Evolutionary conservation across 2,329 filamentous ascomycete genomes (phyloP).

Genomic region (Colletotrichum sp.): DNA sequence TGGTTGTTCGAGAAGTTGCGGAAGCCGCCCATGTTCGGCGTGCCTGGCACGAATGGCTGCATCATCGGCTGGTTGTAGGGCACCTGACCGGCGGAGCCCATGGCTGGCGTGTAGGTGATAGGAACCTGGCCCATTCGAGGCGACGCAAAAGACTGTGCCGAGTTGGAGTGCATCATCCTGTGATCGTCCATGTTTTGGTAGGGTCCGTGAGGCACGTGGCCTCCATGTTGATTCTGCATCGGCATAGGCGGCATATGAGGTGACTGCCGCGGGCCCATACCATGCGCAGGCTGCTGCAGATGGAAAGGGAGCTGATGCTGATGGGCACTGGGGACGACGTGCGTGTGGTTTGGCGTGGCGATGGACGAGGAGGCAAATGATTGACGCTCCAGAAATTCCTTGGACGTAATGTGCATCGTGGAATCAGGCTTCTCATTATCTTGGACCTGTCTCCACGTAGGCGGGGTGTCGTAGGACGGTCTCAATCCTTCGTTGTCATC

Average conservation of each 20-base stretch:
- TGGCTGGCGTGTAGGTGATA: slow-evolving; percentile 71
- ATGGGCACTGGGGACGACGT: slow-evolving; percentile 76
- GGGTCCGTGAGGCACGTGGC: slow-evolving; percentile 66
- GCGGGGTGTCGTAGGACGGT: slow-evolving; percentile 81
- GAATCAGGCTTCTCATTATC: slow-evolving; percentile 72
- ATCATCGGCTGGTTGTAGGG: slow-evolving; percentile 76
- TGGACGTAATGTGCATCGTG: slow-evolving; percentile 71
- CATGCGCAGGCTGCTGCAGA: slow-evolving; percentile 75
- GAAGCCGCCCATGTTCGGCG: slow-evolving; percentile 72
- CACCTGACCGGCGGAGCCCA: slow-evolving; percentile 73
- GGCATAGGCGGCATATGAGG: slow-evolving; percentile 81
- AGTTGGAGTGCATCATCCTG: slow-evolving; percentile 87
- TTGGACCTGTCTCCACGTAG: slow-evolving; percentile 79
- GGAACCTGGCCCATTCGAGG: slow-evolving; percentile 76
- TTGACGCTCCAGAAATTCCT: slow-evolving; percentile 78
- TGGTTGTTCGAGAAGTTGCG: slow-evolving; percentile 74
- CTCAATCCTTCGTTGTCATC: slow-evolving; percentile 82
- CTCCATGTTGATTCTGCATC: slow-evolving; percentile 73
- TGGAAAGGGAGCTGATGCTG: slow-evolving; percentile 86
- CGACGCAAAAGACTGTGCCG: slow-evolving; percentile 84
- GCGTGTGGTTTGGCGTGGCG: slow-evolving; percentile 72
- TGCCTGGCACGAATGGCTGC: slow-evolving; percentile 71
- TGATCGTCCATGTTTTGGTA: slow-evolving; percentile 82
- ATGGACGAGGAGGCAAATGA: slow-evolving; percentile 61
- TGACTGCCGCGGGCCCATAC: slow-evolving; percentile 70